Base-by-base conservation (phyloP, 1,284 basidiomycete genomes). In the Tilletia indica region DNA sequence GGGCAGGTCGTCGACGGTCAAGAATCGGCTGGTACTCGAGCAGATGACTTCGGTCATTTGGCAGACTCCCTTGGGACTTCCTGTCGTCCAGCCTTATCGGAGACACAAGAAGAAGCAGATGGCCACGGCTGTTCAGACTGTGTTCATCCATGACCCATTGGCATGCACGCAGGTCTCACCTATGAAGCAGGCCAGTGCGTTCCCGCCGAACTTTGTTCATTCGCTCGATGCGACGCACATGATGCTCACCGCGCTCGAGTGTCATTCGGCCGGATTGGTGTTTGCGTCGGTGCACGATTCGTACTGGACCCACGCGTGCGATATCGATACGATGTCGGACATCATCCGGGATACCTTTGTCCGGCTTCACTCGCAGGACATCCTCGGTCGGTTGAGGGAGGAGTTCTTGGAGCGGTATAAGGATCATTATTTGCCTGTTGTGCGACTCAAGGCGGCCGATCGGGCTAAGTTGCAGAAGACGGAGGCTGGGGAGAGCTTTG, bases 161-260 rank as follows among this genome's bases (percentile, higher is more conserved):
- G 85, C 88, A 0, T 90, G 91, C 14, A 87, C 91, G 45, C 89
- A 92, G 85, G 95, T 98, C 49, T 92, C 94, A 78, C 86, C 93
- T 0, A 80, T 87, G 74, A 97, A 97, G 85, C 96, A 99, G 85
- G 92, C 94, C 0, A 90, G 93, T 2, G 97, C 96, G 1, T 99
- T 99, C 90, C 96, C 96, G 12, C 97, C 96, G 51, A 99, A 99
- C 87, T 99, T 96, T 83, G 93, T 99, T 72, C 97, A 99, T 85
- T 94, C 92, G 80, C 88, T 99, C 67, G 97, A 99, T 84, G 97
- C 97, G 3, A 97, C 96, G 0, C 97, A 99, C 86, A 98, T 99
- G 95, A 91, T 98, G 88, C 86, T 98, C 76, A 98, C 95, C 0
- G 95, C 96, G n/a, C 87, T 97, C 54, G 91, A 93, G 80, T 97